Evolutionary conservation across 108 stramenopile genomes (phyloP), one percentile per base, ranked within the genome.

Genomic region (Stephanodiscus minutulus): DNA sequence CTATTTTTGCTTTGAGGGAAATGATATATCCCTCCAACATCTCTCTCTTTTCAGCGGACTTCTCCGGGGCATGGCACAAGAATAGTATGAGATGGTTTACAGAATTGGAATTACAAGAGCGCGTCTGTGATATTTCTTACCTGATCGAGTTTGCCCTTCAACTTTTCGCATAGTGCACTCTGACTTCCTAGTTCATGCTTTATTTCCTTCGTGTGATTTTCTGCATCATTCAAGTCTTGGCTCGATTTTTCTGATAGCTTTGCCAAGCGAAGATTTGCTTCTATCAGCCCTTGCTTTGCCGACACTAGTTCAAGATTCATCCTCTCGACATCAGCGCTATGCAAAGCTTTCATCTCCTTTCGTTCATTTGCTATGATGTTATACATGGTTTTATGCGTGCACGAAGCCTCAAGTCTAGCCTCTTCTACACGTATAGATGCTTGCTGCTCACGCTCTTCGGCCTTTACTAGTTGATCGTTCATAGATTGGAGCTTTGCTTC

Each of bases 381-480:
- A 37, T 56, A 17, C 59, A 78, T 59, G 13, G 67, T 36, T 35
- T 60, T 5, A 41, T 61, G 25, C 15, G 52, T 57, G 24, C 60
- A 21, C 8, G 49, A 39, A n/a, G 65, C 49, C 39, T 79, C 66
- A 36, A 53, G 57, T 56, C 54, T 66, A 15, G 70, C 33, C 52
- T 55, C 56, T n/a, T 67, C 56, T 18, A 63, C 65, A 7, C 29
- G 17, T n/a, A 36, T 44, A 0, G 55, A 46, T 46, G 66, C 65
- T 18, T 67, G 56, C 66, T 55, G 43, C 59, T 79, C 77, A n/a
- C 72, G 72, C 15, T 64, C 46, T 65, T 73, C 72, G 10, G 64
- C 52, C 24, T 58, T 37, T 10, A 56, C 29, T 15, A 64, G 27
- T 65, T 65, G 63, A 15, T 65, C 27, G 0, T 54, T 22, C 17